Base-by-base conservation (phyloP, 2,329 filamentous ascomycete genomes). In the Cladosporium oxysporum region DNA sequence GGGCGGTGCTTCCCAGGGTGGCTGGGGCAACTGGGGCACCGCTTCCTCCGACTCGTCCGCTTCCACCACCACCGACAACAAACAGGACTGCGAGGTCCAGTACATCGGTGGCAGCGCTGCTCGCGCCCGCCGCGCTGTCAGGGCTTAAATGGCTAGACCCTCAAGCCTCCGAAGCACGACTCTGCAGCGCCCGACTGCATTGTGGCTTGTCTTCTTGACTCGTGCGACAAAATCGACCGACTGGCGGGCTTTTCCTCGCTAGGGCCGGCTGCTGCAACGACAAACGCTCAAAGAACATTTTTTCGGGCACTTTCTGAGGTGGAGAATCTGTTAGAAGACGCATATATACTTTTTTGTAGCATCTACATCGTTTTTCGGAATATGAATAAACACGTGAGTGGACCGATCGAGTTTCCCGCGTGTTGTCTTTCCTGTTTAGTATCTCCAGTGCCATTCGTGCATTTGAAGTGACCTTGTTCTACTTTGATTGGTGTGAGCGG, bases 311-410 rank as follows among this genome's bases (percentile, higher is more conserved):
- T 23, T 44, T n/a, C 14, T 47, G 41, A 47, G 41, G n/a, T 47
- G 41, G n/a, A 16, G 5, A 53, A 29, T 53, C 23, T 28, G 49
- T 28, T 26, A 53, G 49, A 16, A 29, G 28, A 29, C 49, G 49
- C 11, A 29, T n/a, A 28, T 28, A 53, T 28, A 53, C 16, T 58
- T 41, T 26, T 58, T 12, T 58, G 55, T 58, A 58, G 55, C 33
- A 58, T n/a, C 41, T 16, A 35, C 8, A 50, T 35, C 33, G 33
- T 33, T 31, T 31, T 44, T 62, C 59, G 60, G 60, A 62, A 53
- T 28, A 10, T 41, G 44, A 50, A 62, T 62, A 62, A 62, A 62
- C 60, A 62, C 60, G 60, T 53, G 60, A 41, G 60, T 62, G 60
- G 60, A 26, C 60, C 60, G 60, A 62, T 21, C 12, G 41, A 47